A percentile compares a stretch with the other conserved stretches of the same genome.
phyloP scores from a whole-genome alignment of 2,329 filamentous ascomycete species.

The Colletotrichum lentis region DNA sequence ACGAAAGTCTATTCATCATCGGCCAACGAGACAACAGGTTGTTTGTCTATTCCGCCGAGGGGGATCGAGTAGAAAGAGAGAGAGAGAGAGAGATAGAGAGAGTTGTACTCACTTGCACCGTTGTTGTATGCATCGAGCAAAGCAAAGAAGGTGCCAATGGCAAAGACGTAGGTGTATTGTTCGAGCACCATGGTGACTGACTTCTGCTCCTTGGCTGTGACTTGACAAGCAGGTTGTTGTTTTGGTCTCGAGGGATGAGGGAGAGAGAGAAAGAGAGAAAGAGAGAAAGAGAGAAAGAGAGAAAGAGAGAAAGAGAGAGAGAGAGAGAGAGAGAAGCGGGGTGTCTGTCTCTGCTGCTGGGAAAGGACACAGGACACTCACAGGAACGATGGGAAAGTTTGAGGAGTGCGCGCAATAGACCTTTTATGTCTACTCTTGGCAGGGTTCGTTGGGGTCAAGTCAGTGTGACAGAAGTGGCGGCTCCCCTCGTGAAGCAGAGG shows the following conservation, averaged over 20 bases:
- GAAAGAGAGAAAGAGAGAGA: background rate
- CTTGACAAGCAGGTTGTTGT: slow-evolving; percentile 12
- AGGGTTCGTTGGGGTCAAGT: background rate
- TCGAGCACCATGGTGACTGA: slow-evolving; percentile 62
- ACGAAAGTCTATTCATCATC: background rate
- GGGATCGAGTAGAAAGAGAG: too few relatives aligned
- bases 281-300: background rate
- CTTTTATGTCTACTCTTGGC: slow-evolving; percentile 34
- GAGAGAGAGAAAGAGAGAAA: background rate
- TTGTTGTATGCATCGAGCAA: slow-evolving; percentile 82
- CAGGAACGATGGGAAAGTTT: accelerated
- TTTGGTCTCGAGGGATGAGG: slow-evolving; percentile 19
- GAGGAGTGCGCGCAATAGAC: slow-evolving; percentile 18
- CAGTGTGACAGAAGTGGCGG: slow-evolving; percentile 7
- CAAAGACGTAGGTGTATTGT: slow-evolving; percentile 76
- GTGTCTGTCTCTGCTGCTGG: slow-evolving; percentile 12
- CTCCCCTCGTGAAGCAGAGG: background rate
- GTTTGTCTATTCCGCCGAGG: too few relatives aligned
- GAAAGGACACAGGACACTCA: slow-evolving; percentile 7
- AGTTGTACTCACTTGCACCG: slow-evolving; percentile 70
- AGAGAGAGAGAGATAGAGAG: background rate
- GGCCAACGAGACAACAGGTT: background rate
- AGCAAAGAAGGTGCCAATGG: slow-evolving; percentile 78
- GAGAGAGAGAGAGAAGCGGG: too few relatives aligned
- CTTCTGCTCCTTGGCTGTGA: slow-evolving; percentile 24